Percentiles rank a stretch among this genome's conserved stretches.
Conservation (phyloP, 2,329 filamentous ascomycete genomes). For the Cordyceps tenuipes region DNA sequence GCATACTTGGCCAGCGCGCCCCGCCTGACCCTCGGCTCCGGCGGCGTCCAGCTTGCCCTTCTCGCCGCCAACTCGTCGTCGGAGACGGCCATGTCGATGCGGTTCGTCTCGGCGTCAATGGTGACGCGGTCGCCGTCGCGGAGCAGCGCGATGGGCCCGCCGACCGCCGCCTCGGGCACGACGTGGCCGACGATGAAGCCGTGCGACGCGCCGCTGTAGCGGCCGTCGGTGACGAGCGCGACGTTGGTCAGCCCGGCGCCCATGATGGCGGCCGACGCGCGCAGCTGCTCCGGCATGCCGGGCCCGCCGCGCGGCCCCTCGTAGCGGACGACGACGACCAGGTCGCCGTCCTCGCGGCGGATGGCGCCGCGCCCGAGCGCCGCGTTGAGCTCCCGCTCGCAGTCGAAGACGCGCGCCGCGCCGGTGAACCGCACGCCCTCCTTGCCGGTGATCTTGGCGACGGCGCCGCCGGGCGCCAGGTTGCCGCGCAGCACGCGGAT, state of each 20-base stretch:
- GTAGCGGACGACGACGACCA: slow-evolving; percentile 85
- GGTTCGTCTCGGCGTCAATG: slow-evolving; percentile 76
- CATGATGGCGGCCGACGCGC: slow-evolving; percentile 84
- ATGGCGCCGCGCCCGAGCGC: slow-evolving; percentile 64
- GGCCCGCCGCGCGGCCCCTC: slow-evolving; percentile 90
- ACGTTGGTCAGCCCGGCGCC: slow-evolving; percentile 81
- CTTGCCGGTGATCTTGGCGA: slow-evolving; percentile 91
- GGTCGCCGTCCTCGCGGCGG: slow-evolving; percentile 53
- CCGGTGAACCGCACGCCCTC: slow-evolving; percentile 72
- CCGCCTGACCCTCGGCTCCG: slow-evolving; percentile 64
- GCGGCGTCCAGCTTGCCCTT: slow-evolving; percentile 59
- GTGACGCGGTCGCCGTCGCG: slow-evolving; percentile 72
- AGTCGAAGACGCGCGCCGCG: slow-evolving; percentile 73
- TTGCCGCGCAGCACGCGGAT: slow-evolving; percentile 77
- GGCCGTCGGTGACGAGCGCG: slow-evolving; percentile 83
- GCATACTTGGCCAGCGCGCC: slow-evolving; percentile 89
- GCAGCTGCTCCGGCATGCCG: slow-evolving; percentile 93
- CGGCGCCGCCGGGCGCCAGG: slow-evolving; percentile 71
- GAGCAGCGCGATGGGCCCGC: slow-evolving; percentile 81
- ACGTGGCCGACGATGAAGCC: slow-evolving; percentile 94
- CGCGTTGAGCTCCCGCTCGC: slow-evolving; percentile 68
- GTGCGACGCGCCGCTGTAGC: slow-evolving; percentile 82
- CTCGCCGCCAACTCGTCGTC: slow-evolving; percentile 62
- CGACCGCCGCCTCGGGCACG: slow-evolving; percentile 79
- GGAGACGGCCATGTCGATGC: slow-evolving; percentile 58